Evolutionary conservation across 805 yeast genomes (phyloP), one percentile per base, ranked within the genome.

Genomic region (Myxozyma melibiosi): DNA sequence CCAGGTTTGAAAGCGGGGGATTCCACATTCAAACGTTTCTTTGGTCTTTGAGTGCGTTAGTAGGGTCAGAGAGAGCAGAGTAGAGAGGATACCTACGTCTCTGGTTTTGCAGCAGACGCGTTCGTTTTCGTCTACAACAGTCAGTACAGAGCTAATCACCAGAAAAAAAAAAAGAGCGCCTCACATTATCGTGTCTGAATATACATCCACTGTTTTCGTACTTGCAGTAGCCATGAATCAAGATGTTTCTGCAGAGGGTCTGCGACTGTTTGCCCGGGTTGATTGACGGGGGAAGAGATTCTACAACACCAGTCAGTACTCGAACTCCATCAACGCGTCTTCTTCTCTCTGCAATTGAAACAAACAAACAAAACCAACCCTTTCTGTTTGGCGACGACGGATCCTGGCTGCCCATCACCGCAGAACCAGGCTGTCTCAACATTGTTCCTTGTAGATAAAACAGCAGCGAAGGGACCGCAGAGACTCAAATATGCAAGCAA

Each of bases 201-300:
- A 85, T 86, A 69, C 96, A 90, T 9, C 96, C 96, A 66, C 88
- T 89, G 64, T 86, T 86, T 66, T 88, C 90, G 73, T 81, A 89
- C 70, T 88, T 88, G 76, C 97, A 90, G 67, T 80, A 88, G 2
- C 96, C 97, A 74, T 89, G 90, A 33, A 88, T 88, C 46, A 85
- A 82, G 53, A 89, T 84, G 67, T 90, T 90, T 70, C 90, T 80
- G 73, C 96, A 90, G 54, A 86, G 90, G 28, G 89, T 84, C 51
- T 63, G 63, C 28, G 61, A 54, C 45, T 57, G 66, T 25, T 45
- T 50, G 1, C 58, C 54, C 4, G 62, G 49, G 35, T 49, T 53
- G 30, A 57, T 45, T 9, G 66, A 57, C 24, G 66, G 57, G 22
- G 65, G 57, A n/a, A 63, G 54, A 18, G 46, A n/a, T 20, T 62